Evolutionary conservation across 2,329 filamentous ascomycete genomes (phyloP), one percentile per base, ranked within the genome.

Genomic region (Neonectria hederae): DNA sequence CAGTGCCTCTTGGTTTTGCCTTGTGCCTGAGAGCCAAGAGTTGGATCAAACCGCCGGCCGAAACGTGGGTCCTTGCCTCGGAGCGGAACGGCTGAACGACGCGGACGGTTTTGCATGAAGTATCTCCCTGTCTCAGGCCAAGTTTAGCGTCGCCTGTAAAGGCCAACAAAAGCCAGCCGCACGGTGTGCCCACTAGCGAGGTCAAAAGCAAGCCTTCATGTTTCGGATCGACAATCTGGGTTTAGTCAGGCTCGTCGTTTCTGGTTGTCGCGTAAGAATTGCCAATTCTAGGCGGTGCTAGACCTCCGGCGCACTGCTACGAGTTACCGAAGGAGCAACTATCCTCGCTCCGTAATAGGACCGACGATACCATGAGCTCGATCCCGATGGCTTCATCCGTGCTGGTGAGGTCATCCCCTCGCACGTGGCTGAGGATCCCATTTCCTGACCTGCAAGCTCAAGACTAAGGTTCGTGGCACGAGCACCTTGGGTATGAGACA

Each of bases 121-220:
- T 26, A 53, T 54, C 57, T 54, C 43, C 43, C 24, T 69, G 68
- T 71, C 67, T 65, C 65, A 70, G 64, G 57, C 58, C 63, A 35
- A 57, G 59, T 66, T 60, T 63, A 68, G 64, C 59, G 63, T 56
- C 63, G 7, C 17, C 57, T 63, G 54, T 48, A 48, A 48, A 58
- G 61, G 51, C 63, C 53, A 68, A 24, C 57, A 38, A 62, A 62
- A 65, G 49, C 54, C 59, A 59, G 57, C 59, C 59, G 58, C 60
- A 67, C 56, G 21, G 42, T 57, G 42, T 53, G 52, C 24, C 38
- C 32, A 55, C 32, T 59, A 65, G 59, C 38, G 54, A 63, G 38
- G 38, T 35, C 32, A 61, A 62, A 58, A 35, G 49, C 42, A 46
- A 48, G 55, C 17, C 51, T 53, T 38, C 38, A 38, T 56, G 60